Base-by-base conservation (phyloP, 2,329 filamentous ascomycete species). In the Ascochyta fabae region DNA sequence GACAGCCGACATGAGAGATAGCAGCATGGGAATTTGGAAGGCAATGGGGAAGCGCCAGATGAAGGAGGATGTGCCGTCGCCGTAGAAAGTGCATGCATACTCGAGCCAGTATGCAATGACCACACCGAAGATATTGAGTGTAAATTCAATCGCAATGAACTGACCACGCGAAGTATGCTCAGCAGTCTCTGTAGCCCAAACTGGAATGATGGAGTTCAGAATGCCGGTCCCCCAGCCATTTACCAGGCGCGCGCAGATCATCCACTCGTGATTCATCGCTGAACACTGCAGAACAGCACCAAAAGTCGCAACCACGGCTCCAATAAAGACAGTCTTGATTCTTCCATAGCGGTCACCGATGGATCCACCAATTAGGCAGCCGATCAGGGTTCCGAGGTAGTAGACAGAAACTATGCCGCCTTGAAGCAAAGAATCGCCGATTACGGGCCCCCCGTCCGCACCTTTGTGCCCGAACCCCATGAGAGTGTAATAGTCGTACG, bases 101-200 rank as follows among this genome's bases (percentile, higher is more conserved):
- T 78, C 76, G 9, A 80, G 63, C 77, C 77, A 79, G 58, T 89
- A 89, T 3, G 83, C 75, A 33, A 87, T 78, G 19, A 87, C 84
- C 0, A 90, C 86, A 65, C 88, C 88, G 43, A 89, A 86, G 57
- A 90, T 90, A 67, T 91, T 91, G 8, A 90, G 73, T 0, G 87
- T 90, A 59, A 91, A 91, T 65, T 91, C 88, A 49, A 89, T 86
- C 9, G 87, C 86, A 53, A 91, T 85, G 59, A 89, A 89, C 43
- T 86, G 82, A 6, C 89, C 89, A 36, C 89, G 83, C 2, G 84
- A 86, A 0, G 83, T 89, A 65, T 90, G 86, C 35, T 88, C 84
- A 0, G 86, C 84, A 0, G 85, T 88, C 72, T 90, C 88, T 0
- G 88, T 88, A 0, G 87, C 86, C 86, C 86, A 90, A 3, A 89